These are phyloP conservation scores for Aspergillus brasiliensis DNA, from an alignment of 2,329 filamentous ascomycete species.

Conservation along the genomic window DNA sequence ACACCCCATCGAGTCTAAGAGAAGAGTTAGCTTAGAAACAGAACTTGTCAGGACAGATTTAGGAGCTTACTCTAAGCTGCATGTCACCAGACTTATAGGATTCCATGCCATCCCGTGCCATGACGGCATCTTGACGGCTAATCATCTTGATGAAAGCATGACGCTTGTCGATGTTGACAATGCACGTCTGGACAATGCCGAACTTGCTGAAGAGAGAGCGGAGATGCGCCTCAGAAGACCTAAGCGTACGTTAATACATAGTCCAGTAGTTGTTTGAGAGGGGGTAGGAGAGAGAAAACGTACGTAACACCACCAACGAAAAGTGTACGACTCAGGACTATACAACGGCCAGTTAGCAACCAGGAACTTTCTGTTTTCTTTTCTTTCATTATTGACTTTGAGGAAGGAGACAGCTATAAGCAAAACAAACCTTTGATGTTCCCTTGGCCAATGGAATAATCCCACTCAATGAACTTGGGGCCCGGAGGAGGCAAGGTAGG, in stretches of 20 bases:
- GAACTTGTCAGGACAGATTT: background rate
- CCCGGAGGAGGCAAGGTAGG: slow-evolving; percentile 49
- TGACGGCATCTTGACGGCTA: slow-evolving; percentile 79
- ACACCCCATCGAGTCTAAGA: slow-evolving; percentile 90
- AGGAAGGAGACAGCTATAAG: background rate
- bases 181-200: slow-evolving; percentile 92
- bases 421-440: slow-evolving; percentile 68
- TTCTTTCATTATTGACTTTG: no score
- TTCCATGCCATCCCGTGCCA: slow-evolving; percentile 86
- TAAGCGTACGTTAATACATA: slow-evolving; percentile 37
- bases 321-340: slow-evolving; percentile 86
- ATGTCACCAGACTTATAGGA: slow-evolving; percentile 71
- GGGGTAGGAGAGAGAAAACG: slow-evolving; percentile 42
- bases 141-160: slow-evolving; percentile 99
- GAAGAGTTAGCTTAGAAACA: slow-evolving; percentile 24
- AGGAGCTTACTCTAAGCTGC: slow-evolving; percentile 66
- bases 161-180: slow-evolving; percentile 96
- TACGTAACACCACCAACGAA: slow-evolving; percentile 95
- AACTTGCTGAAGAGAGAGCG: slow-evolving; percentile 77
- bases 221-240: slow-evolving; percentile 78
- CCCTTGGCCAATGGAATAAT: slow-evolving; percentile 70
- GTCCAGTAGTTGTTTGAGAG: no score
- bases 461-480: slow-evolving; percentile 78
- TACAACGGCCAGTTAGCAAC: slow-evolving; percentile 22
- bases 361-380: background rate